A percentile compares a stretch with the other conserved stretches of the same genome.
Conservation (phyloP, 2,329 filamentous ascomycete species). For the Colletotrichum siamense region DNA sequence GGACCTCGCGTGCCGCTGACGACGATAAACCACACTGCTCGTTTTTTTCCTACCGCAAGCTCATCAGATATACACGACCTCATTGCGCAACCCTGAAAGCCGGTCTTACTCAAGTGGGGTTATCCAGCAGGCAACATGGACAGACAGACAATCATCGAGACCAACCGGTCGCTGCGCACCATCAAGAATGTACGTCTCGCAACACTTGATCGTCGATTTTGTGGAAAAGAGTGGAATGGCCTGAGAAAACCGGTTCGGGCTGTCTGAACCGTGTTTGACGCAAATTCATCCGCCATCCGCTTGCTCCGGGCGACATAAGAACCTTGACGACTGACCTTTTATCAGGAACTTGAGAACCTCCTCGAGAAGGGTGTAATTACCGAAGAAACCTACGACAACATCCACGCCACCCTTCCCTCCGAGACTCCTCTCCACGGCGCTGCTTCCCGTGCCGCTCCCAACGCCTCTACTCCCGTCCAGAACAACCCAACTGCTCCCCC, state of each 20-base stretch:
- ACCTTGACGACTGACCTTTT: background rate
- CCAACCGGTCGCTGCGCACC: constrained; percentile 84
- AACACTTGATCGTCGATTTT: background rate
- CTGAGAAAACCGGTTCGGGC: background rate
- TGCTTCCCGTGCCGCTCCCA: constrained; percentile 42
- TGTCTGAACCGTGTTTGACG: background rate
- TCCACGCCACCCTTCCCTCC: constrained; percentile 75
- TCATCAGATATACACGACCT: background rate
- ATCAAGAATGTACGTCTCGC: constrained; percentile 76
- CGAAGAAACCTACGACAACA: constrained; percentile 75
- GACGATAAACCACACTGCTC: background rate
- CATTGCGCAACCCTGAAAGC: background rate
- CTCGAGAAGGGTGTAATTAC: constrained; percentile 82
- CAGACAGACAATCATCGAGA: constrained; percentile 67
- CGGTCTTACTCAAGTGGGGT: background rate
- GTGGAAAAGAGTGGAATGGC: background rate
- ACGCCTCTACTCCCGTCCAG: constrained; percentile 35
- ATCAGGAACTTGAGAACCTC: constrained; percentile 90
- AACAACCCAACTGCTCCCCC: constrained; percentile 32
- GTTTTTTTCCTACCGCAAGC: background rate
- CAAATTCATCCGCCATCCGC: background rate
- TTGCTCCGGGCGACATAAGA: background rate
- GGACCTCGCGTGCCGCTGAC: background rate
- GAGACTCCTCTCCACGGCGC: constrained; percentile 66
- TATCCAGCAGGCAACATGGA: constrained; percentile 36